phyloP scores from a whole-genome alignment of 2,329 filamentous ascomycete genomes.

The Fusarium annulatum region DNA sequence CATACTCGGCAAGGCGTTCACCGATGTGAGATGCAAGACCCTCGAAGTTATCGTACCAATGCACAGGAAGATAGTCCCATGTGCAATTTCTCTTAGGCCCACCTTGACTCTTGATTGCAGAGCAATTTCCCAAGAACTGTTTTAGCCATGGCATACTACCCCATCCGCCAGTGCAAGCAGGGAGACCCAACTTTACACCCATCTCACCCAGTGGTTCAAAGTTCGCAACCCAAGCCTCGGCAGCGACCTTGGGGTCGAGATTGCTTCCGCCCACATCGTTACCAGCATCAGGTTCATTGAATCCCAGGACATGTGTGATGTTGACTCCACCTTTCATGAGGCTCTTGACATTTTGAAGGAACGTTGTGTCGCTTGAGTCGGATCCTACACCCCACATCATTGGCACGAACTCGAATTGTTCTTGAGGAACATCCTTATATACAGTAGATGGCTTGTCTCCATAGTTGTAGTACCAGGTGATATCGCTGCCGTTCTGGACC shows the following conservation, averaged over 20 bases:
- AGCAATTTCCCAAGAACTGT: conserved; percentile 73
- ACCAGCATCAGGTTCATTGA: conserved; percentile 81
- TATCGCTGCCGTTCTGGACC: conserved; percentile 63
- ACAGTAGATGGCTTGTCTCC: conserved; percentile 63
- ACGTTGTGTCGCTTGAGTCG: conserved; percentile 64
- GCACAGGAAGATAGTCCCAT: conserved; percentile 71
- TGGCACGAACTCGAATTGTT: conserved; percentile 77
- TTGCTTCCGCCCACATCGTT: conserved; percentile 69
- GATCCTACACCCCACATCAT: conserved; percentile 78
- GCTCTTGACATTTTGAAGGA: conserved; percentile 67
- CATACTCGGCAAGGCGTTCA: conserved; percentile 54
- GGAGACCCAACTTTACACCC: conserved; percentile 76
- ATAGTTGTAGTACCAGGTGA: conserved; percentile 93
- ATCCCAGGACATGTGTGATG: conserved; percentile 76
- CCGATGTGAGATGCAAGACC: conserved; percentile 75
- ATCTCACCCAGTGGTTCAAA: conserved; percentile 74
- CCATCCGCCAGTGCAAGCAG: conserved; percentile 72
- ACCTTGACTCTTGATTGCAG: conserved; percentile 62
- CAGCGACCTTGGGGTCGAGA: conserved; percentile 69
- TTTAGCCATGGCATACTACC: conserved; percentile 73
- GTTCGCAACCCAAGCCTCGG: conserved; percentile 75
- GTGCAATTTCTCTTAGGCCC: conserved; percentile 63
- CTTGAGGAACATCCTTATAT: conserved; percentile 61
- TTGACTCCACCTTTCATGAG: conserved; percentile 65
- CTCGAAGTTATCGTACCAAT: conserved; percentile 77